Percentiles rank a stretch among this genome's conserved stretches.
These are phyloP conservation scores for sorghum (Sorghum bicolor) DNA, from an alignment of 176 grass and related monocot genomes.

Conservation along the genomic window Sorghum_bicolor_NCBIv3 NC_012875.2:785001-785500, in stretches of 20 bases:
- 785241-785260: neutral
- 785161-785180: too few species aligned
- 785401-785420: constrained; percentile 53
- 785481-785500: constrained; percentile 45
- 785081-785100: constrained; percentile 40
- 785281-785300: too few species aligned
- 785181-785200: too few species aligned
- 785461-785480: constrained; percentile 57
- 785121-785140: constrained; percentile 46
- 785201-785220: too few species aligned
- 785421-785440: constrained; percentile 64
- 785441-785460: constrained; percentile 42
- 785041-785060: constrained; percentile 53
- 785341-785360: neutral
- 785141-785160: too few species aligned
- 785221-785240: constrained; percentile 40
- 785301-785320: too few species aligned
- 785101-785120: constrained; percentile 35
- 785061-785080: constrained; percentile 46
- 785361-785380: too few species aligned
- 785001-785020: constrained; percentile 37
- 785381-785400: neutral
- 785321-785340: neutral
- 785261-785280: neutral
- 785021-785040: constrained; percentile 36